These are phyloP conservation scores for Odontarrhena argentea DNA, from an alignment of 345 rosid genomes.

Conservation along the genomic window DNA sequence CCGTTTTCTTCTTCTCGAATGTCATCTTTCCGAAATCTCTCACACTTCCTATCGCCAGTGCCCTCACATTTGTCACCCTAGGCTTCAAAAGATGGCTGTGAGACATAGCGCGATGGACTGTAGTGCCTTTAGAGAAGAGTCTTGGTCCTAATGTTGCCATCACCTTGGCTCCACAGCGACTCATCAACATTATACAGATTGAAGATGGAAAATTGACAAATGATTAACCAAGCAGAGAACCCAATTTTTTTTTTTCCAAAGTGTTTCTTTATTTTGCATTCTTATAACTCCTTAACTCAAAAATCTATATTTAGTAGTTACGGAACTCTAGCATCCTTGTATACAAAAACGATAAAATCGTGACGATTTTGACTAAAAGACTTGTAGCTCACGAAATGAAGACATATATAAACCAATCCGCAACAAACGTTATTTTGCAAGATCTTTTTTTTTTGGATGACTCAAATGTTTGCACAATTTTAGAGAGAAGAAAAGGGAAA, in stretches of 20 bases:
- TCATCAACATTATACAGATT: conserved; percentile 31
- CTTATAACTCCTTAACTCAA: conserved; percentile 1
- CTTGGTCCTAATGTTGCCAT: conserved; percentile 16
- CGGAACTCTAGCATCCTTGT: conserved; percentile 26
- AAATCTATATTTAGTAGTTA: conserved; percentile 25
- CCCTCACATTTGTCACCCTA: conserved; percentile 7
- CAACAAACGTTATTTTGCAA: neutral
- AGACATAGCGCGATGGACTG: neutral
- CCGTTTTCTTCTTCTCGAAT: conserved; percentile 27
- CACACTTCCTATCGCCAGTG: neutral
- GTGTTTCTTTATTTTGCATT: neutral
- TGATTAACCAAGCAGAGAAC: neutral
- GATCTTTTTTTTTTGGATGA: no score
- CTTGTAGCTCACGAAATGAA: conserved; percentile 32
- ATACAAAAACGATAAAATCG: conserved; percentile 24
- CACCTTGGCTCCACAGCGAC: conserved; percentile 26
- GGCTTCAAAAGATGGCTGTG: conserved; percentile 11
- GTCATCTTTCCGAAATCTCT: conserved; percentile 34
- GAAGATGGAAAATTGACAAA: neutral
- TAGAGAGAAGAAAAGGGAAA: no score
- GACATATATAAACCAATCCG: conserved; percentile 23
- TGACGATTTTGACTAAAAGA: conserved; percentile 19
- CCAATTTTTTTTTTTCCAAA: neutral
- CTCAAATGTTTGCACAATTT: no score
- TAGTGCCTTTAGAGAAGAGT: neutral